Percentiles rank a stretch among this genome's conserved stretches.
phyloP scores from a whole-genome alignment of 2,329 filamentous ascomycete genomes.

The Tolypocladium cylindrosporum region DNA sequence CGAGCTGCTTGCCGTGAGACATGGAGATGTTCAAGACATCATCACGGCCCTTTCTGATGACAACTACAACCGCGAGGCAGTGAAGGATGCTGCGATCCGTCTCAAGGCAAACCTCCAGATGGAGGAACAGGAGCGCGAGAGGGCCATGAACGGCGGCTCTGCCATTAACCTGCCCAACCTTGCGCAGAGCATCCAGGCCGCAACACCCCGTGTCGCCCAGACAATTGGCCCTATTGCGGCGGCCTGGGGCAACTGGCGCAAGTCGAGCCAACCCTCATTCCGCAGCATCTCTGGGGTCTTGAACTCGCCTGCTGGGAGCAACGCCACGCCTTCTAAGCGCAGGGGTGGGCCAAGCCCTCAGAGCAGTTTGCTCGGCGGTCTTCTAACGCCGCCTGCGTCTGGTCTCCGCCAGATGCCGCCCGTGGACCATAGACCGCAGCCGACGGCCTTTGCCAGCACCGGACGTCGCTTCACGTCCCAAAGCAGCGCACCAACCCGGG shows the following conservation, averaged over 20 bases:
- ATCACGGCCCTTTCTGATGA: conserved; percentile 69
- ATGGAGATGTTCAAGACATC: conserved; percentile 87
- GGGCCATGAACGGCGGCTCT: conserved; percentile 63
- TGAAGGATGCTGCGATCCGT: conserved; percentile 85
- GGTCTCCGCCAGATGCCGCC: conserved; percentile 54
- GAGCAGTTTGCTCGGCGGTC: conserved; percentile 59
- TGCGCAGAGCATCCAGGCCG: conserved; percentile 66
- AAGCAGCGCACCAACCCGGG: conserved; percentile 13
- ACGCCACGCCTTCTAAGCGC: conserved; percentile 51
- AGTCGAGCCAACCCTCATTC: conserved; percentile 45
- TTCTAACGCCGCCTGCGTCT: conserved; percentile 83
- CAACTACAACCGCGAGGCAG: conserved; percentile 64
- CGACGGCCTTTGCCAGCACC: conserved; percentile 51
- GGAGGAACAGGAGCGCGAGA: conserved; percentile 92
- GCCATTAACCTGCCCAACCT: conserved; percentile 63
- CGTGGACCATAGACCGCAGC: conserved; percentile 31
- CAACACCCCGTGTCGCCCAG: conserved; percentile 74
- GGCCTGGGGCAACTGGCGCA: conserved; percentile 96
- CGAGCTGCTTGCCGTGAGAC: conserved; percentile 81
- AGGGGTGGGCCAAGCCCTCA: conserved; percentile 43
- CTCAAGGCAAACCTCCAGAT: conserved; percentile 93
- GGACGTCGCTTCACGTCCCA: conserved; percentile 47
- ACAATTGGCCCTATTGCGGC: conserved; percentile 69
- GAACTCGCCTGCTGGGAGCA: conserved; percentile 31
- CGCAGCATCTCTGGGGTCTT: conserved; percentile 36